Evolutionary conservation across 1,284 basidiomycete species (phyloP), one percentile per base, ranked within the genome.

Genomic region (Neotropicomus parvogracilis): DNA sequence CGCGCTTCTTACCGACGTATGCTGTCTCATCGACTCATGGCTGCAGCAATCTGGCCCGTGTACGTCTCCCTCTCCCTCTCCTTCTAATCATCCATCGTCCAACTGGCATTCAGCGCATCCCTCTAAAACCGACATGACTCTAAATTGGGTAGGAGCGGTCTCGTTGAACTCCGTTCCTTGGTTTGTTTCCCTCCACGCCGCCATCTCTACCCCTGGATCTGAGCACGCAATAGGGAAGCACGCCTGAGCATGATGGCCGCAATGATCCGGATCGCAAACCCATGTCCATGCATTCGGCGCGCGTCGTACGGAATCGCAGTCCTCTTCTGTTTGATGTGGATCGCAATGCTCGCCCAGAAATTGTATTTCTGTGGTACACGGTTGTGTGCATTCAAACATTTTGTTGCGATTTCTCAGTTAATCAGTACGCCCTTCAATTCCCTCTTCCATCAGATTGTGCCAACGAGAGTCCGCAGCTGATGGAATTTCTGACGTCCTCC

Each of bases 401-500:
- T 10, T 19, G 14, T 56, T 24, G 28, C 34, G 1, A 41, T 60
- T 31, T 48, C 39, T 32, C 56, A 58, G 34, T 36, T 58, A 14
- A 47, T 31, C 21, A 40, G 58, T 58, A 39, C 10, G 58, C 36
- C 13, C 31, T 20, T 40, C 32, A 13, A 38, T 44, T 26, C 6
- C 4, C n/a, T n/a, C n/a, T 3, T 35, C 9, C 24, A 2, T 12
- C 29, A 26, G 4, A 24, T 1, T 29, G 16, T 27, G 10, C 21
- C 12, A 29, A 53, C 36, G 7, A 35, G 35, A 28, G 6, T 12
- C 28, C 2, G 13, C 29, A 63, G 59, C 50, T 13, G 62, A 64
- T 38, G 34, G 14, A 7, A 50, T 75, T 62, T 42, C 66, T 57
- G 39, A 73, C 9, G 6, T 16, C 7, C 17, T 52, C 36, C 50